Conservation (phyloP, 495 filamentous ascomycete genomes). For the Hyaloscypha bicolor region DNA sequence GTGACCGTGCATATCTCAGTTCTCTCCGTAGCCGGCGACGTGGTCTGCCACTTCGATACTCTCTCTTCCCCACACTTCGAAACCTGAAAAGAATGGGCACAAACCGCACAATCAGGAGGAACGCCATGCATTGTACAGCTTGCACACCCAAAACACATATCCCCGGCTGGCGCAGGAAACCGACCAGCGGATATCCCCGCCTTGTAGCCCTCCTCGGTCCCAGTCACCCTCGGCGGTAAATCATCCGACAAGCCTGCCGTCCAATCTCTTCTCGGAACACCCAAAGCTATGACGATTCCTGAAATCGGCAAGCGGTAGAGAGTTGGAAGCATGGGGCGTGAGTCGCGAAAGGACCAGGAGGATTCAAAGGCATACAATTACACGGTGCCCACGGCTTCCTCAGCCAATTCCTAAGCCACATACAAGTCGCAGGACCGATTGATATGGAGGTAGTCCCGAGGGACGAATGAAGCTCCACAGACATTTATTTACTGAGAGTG, state of each 20-base stretch:
- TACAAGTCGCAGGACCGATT: slow-evolving; percentile 62
- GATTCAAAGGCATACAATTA: slow-evolving; percentile 59
- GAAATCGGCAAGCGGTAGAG: slow-evolving; percentile 52
- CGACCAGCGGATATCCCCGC: slow-evolving; percentile 49
- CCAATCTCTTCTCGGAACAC: slow-evolving; percentile 41
- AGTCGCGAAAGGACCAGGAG: slow-evolving; percentile 52
- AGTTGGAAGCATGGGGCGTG: slow-evolving; percentile 51
- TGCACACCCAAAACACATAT: slow-evolving; percentile 62
- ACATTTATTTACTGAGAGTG: slow-evolving; percentile 45
- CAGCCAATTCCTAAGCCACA: slow-evolving; percentile 62
- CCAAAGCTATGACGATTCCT: slow-evolving; percentile 45
- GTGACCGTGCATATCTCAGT: neutral
- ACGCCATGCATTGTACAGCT: slow-evolving; percentile 57
- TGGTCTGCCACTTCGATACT: slow-evolving; percentile 39
- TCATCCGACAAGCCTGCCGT: slow-evolving; percentile 37
- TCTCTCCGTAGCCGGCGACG: slow-evolving; percentile 36
- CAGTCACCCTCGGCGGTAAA: slow-evolving; percentile 44
- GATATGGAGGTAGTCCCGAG: slow-evolving; percentile 57
- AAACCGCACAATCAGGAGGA: slow-evolving; percentile 45
- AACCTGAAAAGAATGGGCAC: slow-evolving; percentile 51
- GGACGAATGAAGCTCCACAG: slow-evolving; percentile 57
- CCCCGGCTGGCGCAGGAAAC: slow-evolving; percentile 42
- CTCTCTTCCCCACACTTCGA: slow-evolving; percentile 36
- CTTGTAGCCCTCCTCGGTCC: slow-evolving; percentile 36
- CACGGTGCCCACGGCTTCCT: slow-evolving; percentile 65